Conservation (phyloP, 169 alveolate species). For the Plasmodium reichenowi region DNA sequence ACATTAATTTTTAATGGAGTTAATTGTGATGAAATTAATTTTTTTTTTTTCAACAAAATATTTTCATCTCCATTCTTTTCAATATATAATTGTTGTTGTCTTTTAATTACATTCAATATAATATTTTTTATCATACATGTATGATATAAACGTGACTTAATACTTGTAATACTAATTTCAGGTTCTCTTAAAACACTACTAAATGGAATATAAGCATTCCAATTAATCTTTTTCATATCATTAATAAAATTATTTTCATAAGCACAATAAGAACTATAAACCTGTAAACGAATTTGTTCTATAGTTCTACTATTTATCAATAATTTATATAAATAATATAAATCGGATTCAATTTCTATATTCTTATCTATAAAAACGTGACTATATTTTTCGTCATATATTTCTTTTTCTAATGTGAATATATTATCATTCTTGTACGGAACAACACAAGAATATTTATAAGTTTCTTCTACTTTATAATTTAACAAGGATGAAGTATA, state of each 20-base stretch:
- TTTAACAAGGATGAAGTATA: not conserved
- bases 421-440: constrained; percentile 64
- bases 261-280: constrained; percentile 61
- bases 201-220: constrained; percentile 66
- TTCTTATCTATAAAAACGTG: constrained; percentile 52
- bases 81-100: constrained; percentile 73
- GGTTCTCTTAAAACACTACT: constrained; percentile 47
- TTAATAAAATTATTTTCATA: constrained; percentile 66
- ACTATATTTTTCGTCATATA: constrained; percentile 27
- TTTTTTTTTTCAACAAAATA: constrained; percentile 66
- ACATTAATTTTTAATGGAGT: constrained; percentile 64
- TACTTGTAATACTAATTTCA: constrained; percentile 35
- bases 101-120: constrained; percentile 52
- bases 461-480: constrained; percentile 11
- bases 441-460: constrained; percentile 63
- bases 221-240: constrained; percentile 41
- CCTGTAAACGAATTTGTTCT: constrained; percentile 59
- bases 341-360: constrained; percentile 66
- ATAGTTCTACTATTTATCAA: constrained; percentile 56
- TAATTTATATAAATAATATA: constrained; percentile 38
- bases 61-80: constrained; percentile 75
- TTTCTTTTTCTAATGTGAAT: constrained; percentile 16
- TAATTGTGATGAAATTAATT: constrained; percentile 20
- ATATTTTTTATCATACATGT: constrained; percentile 75
- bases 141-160: constrained; percentile 61